Conservation (phyloP, 371 early-diverging fungal species). For the Mucor irregularis region DNA sequence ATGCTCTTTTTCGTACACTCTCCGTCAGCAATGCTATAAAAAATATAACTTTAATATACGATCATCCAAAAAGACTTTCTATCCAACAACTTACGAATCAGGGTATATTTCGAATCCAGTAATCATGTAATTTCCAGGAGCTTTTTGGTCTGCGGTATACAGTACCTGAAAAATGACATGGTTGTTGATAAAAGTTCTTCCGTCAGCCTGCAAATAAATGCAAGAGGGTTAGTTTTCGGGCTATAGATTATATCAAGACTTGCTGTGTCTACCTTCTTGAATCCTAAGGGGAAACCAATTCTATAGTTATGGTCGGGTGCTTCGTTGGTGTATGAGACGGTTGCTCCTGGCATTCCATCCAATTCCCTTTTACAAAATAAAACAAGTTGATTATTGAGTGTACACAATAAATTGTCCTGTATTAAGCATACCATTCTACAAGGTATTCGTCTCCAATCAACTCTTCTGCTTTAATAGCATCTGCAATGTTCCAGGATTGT, state of each 20-base stretch:
- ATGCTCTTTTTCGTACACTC: conserved; percentile 38
- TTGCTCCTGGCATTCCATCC: conserved; percentile 45
- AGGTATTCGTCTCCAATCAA: conserved; percentile 43
- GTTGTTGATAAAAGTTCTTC: conserved; percentile 36
- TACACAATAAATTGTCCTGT: neutral
- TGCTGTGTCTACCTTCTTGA: conserved; percentile 19
- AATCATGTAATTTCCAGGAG: conserved; percentile 23
- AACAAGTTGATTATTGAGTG: neutral
- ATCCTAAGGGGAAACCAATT: conserved; percentile 51
- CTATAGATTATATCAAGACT: too few species aligned
- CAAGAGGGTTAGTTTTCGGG: neutral
- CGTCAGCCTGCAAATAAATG: conserved; percentile 5
- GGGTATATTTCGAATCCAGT: conserved; percentile 53
- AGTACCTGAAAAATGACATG: conserved; percentile 47
- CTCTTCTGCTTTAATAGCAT: conserved; percentile 35
- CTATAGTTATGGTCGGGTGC: conserved; percentile 43
- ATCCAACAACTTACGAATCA: conserved; percentile 34
- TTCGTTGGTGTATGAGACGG: conserved; percentile 53
- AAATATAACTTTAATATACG: neutral
- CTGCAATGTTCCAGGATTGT: conserved; percentile 31
- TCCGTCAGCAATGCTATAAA: conserved; percentile 30
- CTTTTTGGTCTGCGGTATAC: conserved; percentile 15
- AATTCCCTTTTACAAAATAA: conserved; percentile 30
- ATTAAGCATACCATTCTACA: conserved; percentile 39
- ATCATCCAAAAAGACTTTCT: neutral